Base-by-base conservation (phyloP, 805 yeast genomes). In the Kluyveromyces lactis region DNA sequence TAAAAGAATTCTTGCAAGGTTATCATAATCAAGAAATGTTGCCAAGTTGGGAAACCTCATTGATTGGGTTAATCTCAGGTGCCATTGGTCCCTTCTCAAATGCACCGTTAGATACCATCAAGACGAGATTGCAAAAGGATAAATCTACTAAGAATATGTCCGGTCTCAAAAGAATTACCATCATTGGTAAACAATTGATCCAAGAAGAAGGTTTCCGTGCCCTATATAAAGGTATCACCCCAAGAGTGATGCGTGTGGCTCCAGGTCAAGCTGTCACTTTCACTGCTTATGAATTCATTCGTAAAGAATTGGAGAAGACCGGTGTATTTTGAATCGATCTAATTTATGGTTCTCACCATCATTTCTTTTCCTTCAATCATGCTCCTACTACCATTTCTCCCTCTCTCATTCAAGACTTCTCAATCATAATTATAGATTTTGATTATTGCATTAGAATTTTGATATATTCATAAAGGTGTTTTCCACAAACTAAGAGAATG, bases 261-360 rank as follows among this genome's bases (percentile, higher is more conserved):
- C 97, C 98, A 18, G 98, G 98, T 46, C 98, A 90, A 68, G 97
- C 97, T 41, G 97, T 90, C 42, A 92, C 97, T 13, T 90, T 90
- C 68, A 92, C 97, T 6, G 95, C 92, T 32, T 90, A 90, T 64
- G 98, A 90, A 68, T 81, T 72, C 58, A 83, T 86, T 60, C 82
- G 87, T 63, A 75, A 71, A 17, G 67, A 71, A 36, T 72, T 89
- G 60, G 82, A 73, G 44, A 55, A 51, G 12, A 26, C 46, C 16
- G 63, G 58, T 5, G 12, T 62, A 8, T 50, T 54, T 37, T 40
- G 28, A 18, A 21, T 26, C n/a, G 7, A 21, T n/a, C n/a, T n/a
- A n/a, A n/a, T n/a, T n/a, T n/a, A n/a, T n/a, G n/a, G n/a, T n/a
- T n/a, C n/a, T n/a, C n/a, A n/a, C n/a, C n/a, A n/a, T n/a, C n/a